Evolutionary conservation across 108 stramenopile species (phyloP).

Genomic region (Cyclotella sp.): DNA sequence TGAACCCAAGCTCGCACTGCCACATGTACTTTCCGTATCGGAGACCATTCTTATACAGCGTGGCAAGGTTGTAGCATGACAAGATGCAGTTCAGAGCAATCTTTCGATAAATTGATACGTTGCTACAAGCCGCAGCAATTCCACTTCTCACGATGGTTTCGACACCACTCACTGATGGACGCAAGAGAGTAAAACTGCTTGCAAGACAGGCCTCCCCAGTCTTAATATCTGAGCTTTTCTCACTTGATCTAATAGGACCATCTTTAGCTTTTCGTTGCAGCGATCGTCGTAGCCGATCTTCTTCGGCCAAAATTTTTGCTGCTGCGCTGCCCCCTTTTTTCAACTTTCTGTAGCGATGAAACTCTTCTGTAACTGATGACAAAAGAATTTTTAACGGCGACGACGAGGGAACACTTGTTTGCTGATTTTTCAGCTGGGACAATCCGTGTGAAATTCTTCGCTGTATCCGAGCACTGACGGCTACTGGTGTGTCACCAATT

Average conservation of each 20-base stretch:
- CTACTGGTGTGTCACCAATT: conserved; percentile 37
- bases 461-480: conserved; percentile 40
- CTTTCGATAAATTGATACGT: conserved; percentile 27
- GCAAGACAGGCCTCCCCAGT: conserved; percentile 75
- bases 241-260: conserved; percentile 6
- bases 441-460: conserved; percentile 44
- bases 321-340: conserved; percentile 63
- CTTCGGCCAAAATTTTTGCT: conserved; percentile 64
- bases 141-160: conserved; percentile 65
- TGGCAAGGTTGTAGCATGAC: conserved; percentile 63
- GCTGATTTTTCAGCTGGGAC: conserved; percentile 37
- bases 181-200: conserved; percentile 68
- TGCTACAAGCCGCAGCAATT: conserved; percentile 62
- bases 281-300: conserved; percentile 48
- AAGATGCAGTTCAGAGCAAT: conserved; percentile 66
- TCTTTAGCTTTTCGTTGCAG: conserved; percentile 19
- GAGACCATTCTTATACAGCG: conserved; percentile 64
- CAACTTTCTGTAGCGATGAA: conserved; percentile 43
- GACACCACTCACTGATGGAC: conserved; percentile 69
- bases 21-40: conserved; percentile 76
- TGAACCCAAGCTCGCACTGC: conserved; percentile 52
- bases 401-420: conserved; percentile 14
- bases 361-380: conserved; percentile 48
- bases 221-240: conserved; percentile 33
- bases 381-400: conserved; percentile 23